Evolutionary conservation across 352 stramenopile genomes (phyloP), one percentile per base, ranked within the genome.

Genomic region (Poterioochromonas sp.): DNA sequence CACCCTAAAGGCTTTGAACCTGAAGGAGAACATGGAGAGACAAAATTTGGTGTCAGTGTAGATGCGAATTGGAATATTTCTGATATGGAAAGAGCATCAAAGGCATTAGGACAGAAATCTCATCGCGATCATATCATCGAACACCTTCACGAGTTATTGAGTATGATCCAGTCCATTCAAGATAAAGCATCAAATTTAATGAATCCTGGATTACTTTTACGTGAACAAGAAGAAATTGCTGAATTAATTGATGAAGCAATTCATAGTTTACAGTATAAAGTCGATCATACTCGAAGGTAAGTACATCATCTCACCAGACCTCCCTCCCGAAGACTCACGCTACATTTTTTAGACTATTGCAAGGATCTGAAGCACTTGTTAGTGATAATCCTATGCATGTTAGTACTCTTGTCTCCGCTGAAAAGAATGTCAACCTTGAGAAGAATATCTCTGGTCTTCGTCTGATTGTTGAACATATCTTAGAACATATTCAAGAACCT

Each of bases 211-310:
- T 22, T 73, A 5, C n/a, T 29, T 32, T 5, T 22, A 5, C 11
- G 29, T 29, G 11, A 73, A 51, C 8, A 1, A 43, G 63, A 73
- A 43, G 2, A 73, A 29, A 43, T 43, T 51, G 63, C 63, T 8
- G 63, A 73, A 51, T 5, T 29, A 26, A 73, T 73, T 41, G 63
- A 73, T 51, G 11, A 47, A 8, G 18, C 5, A 29, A 43, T 73
- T 43, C 63, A 73, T 32, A 44, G 1, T 51, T 29, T 73, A n/a
- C 63, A 73, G 26, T 73, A 73, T 29, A 73, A 73, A 51, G 11
- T 73, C 26, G 63, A 73, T 29, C 63, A 73, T 51, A 43, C 11
- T 29, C 8, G 63, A 32, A 51, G 43, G 43, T 51, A 18, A 51
- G 43, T n/a, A n/a, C n/a, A n/a, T n/a, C n/a, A n/a, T n/a, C n/a